A percentile compares a stretch with the other conserved stretches of the same genome.
These are phyloP conservation scores for Fomitopsis schrenkii DNA, from an alignment of 1,284 basidiomycete genomes.

Conservation along the genomic window DNA sequence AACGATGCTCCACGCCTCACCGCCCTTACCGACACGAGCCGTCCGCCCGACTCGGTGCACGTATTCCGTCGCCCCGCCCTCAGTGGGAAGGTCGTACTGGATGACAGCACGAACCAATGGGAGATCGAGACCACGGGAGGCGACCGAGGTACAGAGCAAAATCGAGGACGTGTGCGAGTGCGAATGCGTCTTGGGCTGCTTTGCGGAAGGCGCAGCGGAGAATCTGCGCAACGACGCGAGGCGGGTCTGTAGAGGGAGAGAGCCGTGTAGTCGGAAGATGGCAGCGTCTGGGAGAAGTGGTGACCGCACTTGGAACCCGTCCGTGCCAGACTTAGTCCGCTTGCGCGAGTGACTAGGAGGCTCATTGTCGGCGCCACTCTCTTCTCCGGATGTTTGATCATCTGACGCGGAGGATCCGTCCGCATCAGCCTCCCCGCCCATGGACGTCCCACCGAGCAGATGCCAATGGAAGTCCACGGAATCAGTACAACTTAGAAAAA, in stretches of 20 bases:
- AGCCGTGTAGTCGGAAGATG: constrained; percentile 94
- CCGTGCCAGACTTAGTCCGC: constrained; percentile 23
- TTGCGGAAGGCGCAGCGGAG: constrained; percentile 42
- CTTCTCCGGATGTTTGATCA: constrained; percentile 12
- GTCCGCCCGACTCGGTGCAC: constrained; percentile 97
- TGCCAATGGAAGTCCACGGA: constrained; percentile 98
- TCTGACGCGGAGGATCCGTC: constrained; percentile 18
- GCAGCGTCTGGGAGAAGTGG: constrained; percentile 78
- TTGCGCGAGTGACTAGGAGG: constrained; percentile 24
- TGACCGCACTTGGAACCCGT: constrained; percentile 58
- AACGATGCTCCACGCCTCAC: constrained; percentile 93
- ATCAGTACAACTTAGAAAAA: constrained; percentile 96
- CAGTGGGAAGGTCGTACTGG: constrained; percentile 97
- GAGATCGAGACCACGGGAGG: constrained; percentile 95
- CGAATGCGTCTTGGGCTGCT: constrained; percentile 22
- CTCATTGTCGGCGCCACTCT: constrained; percentile 6
- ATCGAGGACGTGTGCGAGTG: constrained; percentile 51
- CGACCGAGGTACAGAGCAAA: constrained; percentile 94
- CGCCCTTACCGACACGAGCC: constrained; percentile 85
- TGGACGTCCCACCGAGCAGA: constrained; percentile 74
- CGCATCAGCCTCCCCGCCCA: constrained; percentile 44
- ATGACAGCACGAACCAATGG: constrained; percentile 93
- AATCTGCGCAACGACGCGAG: constrained; percentile 83
- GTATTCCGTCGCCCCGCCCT: constrained; percentile 95
- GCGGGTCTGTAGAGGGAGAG: constrained; percentile 80